Percentiles rank a stretch among this genome's conserved stretches.
Evolutionary conservation across 106 monocot genomes (phyloP).

Genomic region (Narthecium ossifragum): DNA sequence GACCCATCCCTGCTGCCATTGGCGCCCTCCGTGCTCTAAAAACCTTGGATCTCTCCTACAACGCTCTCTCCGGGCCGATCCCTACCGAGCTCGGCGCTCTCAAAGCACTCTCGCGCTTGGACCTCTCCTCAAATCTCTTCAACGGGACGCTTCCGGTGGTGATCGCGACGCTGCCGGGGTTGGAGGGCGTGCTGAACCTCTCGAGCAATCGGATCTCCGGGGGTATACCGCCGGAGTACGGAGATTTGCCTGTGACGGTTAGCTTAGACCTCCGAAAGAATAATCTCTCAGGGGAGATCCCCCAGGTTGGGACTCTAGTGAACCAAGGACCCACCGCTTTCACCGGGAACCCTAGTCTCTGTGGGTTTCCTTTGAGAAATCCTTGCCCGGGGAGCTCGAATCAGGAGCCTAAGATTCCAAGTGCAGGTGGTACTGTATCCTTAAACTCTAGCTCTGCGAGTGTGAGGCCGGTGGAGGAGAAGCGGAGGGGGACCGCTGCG

Average conservation of each 20-base stretch:
- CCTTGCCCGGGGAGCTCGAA: conserved; percentile 23
- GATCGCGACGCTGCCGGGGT: conserved; percentile 38
- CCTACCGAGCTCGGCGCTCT: conserved; percentile 27
- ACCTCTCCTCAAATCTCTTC: conserved; percentile 45
- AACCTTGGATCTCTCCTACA: conserved; percentile 39
- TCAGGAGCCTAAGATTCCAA: conserved; percentile 20
- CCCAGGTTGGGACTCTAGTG: conserved; percentile 67
- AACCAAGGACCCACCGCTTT: conserved; percentile 96
- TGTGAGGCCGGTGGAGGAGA: conserved; percentile 7
- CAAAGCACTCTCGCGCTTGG: conserved; percentile 16
- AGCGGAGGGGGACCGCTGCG: conserved; percentile 17
- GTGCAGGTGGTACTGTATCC: conserved; percentile 12
- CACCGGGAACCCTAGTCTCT: conserved; percentile 57
- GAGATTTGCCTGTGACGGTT: conserved; percentile 55
- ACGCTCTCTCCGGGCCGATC: conserved; percentile 31
- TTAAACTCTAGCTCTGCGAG: conserved; percentile 21
- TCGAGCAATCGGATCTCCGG: conserved; percentile 66
- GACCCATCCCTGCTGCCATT: conserved; percentile 34
- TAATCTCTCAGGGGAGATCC: conserved; percentile 79
- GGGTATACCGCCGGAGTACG: conserved; percentile 53
- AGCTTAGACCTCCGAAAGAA: conserved; percentile 78
- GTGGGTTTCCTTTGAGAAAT: conserved; percentile 77
- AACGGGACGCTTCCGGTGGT: conserved; percentile 61
- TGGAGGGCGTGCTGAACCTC: conserved; percentile 69
- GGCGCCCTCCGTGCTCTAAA: conserved; percentile 25